phyloP scores from a whole-genome alignment of 2,329 filamentous ascomycete genomes.

The Talaromyces sp. region DNA sequence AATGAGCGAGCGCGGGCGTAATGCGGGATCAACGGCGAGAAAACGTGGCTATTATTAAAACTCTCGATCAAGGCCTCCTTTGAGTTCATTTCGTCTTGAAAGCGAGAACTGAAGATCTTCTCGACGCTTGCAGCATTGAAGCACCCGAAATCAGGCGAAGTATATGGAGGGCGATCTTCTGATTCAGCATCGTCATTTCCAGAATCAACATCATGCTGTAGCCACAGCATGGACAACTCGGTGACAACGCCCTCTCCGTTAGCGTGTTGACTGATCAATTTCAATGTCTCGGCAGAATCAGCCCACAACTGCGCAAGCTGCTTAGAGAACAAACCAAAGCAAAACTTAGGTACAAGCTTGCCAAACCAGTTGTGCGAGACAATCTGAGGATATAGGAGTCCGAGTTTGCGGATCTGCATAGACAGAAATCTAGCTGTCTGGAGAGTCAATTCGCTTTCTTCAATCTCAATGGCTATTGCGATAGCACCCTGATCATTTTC shows the following conservation, averaged over 20 bases:
- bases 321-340: slow-evolving; percentile 84
- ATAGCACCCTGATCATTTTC: slow-evolving; percentile 42
- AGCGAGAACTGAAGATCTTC: slow-evolving; percentile 46
- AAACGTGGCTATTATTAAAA: slow-evolving; percentile 59
- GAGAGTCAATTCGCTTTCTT: slow-evolving; percentile 71
- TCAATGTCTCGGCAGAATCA: slow-evolving; percentile 69
- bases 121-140: slow-evolving; percentile 63
- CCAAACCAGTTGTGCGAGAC: slow-evolving; percentile 60
- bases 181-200: not conserved
- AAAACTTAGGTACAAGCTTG: slow-evolving; percentile 70
- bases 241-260: slow-evolving; percentile 68
- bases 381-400: slow-evolving; percentile 56
- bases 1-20: slow-evolving; percentile 70
- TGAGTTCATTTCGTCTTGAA: slow-evolving; percentile 49
- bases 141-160: slow-evolving; percentile 66
- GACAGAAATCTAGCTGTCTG: slow-evolving; percentile 71
- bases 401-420: slow-evolving; percentile 80
- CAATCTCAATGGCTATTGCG: slow-evolving; percentile 67
- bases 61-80: slow-evolving; percentile 54
- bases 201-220: slow-evolving; percentile 37
- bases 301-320: slow-evolving; percentile 84
- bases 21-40: slow-evolving; percentile 31
- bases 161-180: slow-evolving; percentile 20
- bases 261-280: slow-evolving; percentile 65
- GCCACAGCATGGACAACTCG: slow-evolving; percentile 71